Conservation (phyloP, 192 early-diverging fungal species). For the Glomus cerebriforme region DNA sequence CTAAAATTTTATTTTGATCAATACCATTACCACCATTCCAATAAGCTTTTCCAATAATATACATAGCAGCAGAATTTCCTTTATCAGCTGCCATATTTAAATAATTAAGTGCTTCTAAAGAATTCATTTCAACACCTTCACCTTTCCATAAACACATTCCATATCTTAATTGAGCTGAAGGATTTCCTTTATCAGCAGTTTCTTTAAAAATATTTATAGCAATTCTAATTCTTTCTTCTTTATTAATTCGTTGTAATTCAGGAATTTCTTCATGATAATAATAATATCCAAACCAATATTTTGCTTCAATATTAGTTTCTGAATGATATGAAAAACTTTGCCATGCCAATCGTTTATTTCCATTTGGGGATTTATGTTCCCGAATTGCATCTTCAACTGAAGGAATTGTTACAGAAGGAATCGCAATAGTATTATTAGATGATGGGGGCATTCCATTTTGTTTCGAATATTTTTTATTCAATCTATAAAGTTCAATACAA, state of each 20-base stretch:
- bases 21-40: background rate
- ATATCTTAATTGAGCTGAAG: conserved; percentile 24
- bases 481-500: background rate
- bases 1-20: background rate
- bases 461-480: background rate
- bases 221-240: background rate
- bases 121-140: background rate
- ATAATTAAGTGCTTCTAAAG: conserved; percentile 10
- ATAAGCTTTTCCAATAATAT: conserved; percentile 21
- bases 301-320: background rate
- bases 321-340: background rate
- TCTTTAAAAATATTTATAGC: conserved; percentile 11
- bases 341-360: background rate
- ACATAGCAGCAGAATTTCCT: conserved; percentile 17
- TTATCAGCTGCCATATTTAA: conserved; percentile 1
- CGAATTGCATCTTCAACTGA: background rate
- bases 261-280: conserved; percentile 9
- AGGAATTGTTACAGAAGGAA: background rate
- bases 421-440: too few relatives aligned
- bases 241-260: background rate
- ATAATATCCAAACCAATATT: conserved; percentile 21
- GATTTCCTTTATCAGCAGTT: conserved; percentile 23
- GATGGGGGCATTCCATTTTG: too few relatives aligned
- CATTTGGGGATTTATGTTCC: background rate
- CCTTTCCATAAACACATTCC: conserved; percentile 18